These are phyloP conservation scores for Apiotrichum domesticum DNA, from an alignment of 1,284 basidiomycete species.

Conservation along the genomic window DNA sequence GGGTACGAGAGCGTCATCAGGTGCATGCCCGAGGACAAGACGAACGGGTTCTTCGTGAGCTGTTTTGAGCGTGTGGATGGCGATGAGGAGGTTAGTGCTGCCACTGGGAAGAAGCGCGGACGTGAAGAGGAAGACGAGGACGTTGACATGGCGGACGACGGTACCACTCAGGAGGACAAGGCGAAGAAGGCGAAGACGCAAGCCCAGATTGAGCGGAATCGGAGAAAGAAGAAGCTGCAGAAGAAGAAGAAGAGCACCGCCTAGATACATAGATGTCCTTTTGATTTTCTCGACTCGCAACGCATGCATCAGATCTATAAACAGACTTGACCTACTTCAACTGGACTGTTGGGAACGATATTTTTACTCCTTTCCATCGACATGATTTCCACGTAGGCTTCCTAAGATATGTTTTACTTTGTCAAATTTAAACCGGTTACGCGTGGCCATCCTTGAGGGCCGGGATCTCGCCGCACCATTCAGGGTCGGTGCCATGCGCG, in stretches of 20 bases:
- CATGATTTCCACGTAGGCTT: too few relatives aligned
- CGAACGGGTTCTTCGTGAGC: constrained; percentile 92
- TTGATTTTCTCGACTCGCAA: too few relatives aligned
- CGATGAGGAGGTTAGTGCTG: constrained; percentile 1
- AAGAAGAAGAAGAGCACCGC: constrained; percentile 22
- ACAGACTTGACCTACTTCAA: too few relatives aligned
- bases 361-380: too few relatives aligned
- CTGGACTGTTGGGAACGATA: too few relatives aligned
- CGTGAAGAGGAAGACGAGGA: constrained; percentile 1
- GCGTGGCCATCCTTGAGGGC: constrained; percentile 16
- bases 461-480: constrained; percentile 39
- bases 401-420: too few relatives aligned
- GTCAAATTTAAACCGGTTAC: neutral
- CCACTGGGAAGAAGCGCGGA: neutral
- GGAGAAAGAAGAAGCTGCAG: constrained; percentile 39
- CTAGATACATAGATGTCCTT: too few relatives aligned
- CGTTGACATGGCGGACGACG: constrained; percentile 1
- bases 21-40: constrained; percentile 80
- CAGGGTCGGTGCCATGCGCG: constrained; percentile 43
- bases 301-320: too few relatives aligned
- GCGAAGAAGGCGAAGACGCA: constrained; percentile 31
- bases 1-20: constrained; percentile 64
- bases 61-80: constrained; percentile 58
- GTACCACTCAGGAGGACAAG: constrained; percentile 6
- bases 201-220: constrained; percentile 34